Base-by-base conservation (phyloP, 495 filamentous ascomycete genomes). In the Aspergillus sclerotioniger region DNA sequence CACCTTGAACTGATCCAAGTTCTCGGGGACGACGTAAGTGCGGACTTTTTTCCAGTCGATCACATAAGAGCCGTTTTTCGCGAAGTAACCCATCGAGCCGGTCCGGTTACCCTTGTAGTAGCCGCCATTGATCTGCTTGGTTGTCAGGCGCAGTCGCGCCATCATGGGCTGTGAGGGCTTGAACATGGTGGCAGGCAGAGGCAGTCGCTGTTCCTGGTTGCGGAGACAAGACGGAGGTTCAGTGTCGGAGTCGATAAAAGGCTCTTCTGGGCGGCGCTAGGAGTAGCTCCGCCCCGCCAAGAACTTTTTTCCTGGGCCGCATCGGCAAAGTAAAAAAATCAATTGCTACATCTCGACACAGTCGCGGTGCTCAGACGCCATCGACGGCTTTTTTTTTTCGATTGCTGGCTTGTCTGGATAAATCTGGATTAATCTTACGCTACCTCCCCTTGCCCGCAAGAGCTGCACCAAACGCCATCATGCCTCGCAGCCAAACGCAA, bases 81-180 rank as follows among this genome's bases (percentile, higher is more conserved):
- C 92, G 73, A 96, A 93, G 32, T 77, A 71, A 60, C 94, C 94
- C 85, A 93, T 90, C 37, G 87, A 83, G 12, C 95, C 95, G 0
- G 90, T 84, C 20, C 93, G 81, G 58, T 84, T 97, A 68, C 95
- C 95, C 79, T 98, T 98, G 84, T 98, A 98, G 83, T 86, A 98
- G 50, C 90, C 94, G 70, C 92, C 91, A 69, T 88, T 88, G 76
- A 90, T 86, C 70, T 90, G 84, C 76, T 98, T 98, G 59, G 94
- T 98, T 5, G 89, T 96, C 54, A 98, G 80, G 67, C 89, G 85
- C 53, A 90, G 63, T 48, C 80, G 80, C 70, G 79, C 78, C 62
- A 83, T 80, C 70, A 96, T 86, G 35, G 81, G 68, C 56, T 84
- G 74, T 17, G 93, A 88, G 15, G 92, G 89, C 73, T 88, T 83